Conservation (phyloP, 2,329 filamentous ascomycete species). For the Lecanicillium sp. region DNA sequence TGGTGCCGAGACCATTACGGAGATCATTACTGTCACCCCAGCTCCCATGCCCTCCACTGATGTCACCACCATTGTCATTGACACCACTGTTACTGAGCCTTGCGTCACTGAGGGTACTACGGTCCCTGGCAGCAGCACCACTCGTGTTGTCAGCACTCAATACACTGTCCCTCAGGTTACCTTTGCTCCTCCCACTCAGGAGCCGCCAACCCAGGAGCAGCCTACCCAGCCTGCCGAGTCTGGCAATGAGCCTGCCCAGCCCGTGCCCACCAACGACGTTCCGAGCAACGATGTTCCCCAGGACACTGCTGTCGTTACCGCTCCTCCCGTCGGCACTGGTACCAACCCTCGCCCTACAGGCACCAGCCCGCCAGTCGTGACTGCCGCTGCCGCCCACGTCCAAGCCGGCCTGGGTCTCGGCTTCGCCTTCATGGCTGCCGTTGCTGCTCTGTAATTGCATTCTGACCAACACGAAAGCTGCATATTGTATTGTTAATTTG, state of each 20-base stretch:
- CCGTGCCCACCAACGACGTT: conserved; percentile 13
- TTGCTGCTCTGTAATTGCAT: conserved; percentile 36
- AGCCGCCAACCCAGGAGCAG: conserved; percentile 12
- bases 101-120: conserved; percentile 40
- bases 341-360: conserved; percentile 25
- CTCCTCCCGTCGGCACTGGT: conserved; percentile 19
- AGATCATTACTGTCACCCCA: conserved; percentile 47
- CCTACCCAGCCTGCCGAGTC: conserved; percentile 4
- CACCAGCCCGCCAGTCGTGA: conserved; percentile 24
- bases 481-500: conserved; percentile 4
- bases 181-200: conserved; percentile 28
- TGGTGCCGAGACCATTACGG: conserved; percentile 56
- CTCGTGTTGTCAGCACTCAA: conserved; percentile 41
- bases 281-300: conserved; percentile 14
- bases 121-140: conserved; percentile 35
- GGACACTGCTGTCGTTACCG: conserved; percentile 15
- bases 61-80: conserved; percentile 43
- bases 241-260: conserved; percentile 12
- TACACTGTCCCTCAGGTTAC: conserved; percentile 45
- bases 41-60: conserved; percentile 36
- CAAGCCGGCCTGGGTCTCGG: conserved; percentile 37
- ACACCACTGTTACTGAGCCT: conserved; percentile 39
- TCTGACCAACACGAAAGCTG: conserved; percentile 1
- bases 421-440: conserved; percentile 33
- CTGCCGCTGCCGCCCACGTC: conserved; percentile 30